These are phyloP conservation scores for Handroanthus guayacan DNA, from an alignment of 257 asterid genomes.

Conservation along the genomic window DNA sequence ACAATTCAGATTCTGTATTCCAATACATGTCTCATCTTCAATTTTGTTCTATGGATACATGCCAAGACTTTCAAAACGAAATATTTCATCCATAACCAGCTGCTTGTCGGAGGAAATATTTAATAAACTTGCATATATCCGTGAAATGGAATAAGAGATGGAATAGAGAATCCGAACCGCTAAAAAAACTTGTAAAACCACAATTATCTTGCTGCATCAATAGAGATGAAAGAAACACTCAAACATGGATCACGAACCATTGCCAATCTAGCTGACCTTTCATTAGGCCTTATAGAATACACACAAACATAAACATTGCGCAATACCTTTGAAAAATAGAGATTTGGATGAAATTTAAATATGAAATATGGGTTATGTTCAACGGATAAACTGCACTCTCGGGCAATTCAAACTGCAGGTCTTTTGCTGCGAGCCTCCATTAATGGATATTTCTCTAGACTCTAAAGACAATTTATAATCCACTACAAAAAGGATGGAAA, in stretches of 20 bases:
- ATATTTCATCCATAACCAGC: too few species aligned
- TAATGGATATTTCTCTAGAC: neutral
- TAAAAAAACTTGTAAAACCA: constrained; percentile 3
- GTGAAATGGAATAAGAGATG: too few species aligned
- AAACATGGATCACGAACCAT: neutral
- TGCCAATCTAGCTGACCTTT: neutral
- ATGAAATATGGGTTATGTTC: neutral
- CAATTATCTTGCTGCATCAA: neutral
- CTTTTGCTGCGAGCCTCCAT: neutral
- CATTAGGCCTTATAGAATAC: neutral
- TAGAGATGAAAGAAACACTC: neutral
- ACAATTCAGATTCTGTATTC: too few species aligned
- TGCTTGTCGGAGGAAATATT: too few species aligned
- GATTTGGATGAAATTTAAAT: neutral
- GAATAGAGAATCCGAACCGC: too few species aligned
- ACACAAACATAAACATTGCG: neutral
- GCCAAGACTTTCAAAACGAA: too few species aligned
- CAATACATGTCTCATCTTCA: too few species aligned
- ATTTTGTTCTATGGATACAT: too few species aligned
- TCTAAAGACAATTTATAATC: neutral
- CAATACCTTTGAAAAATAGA: neutral
- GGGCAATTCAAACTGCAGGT: neutral
- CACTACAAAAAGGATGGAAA: neutral
- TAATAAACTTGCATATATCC: too few species aligned
- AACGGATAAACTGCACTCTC: neutral